Percentiles rank a stretch among this genome's conserved stretches.
These are phyloP conservation scores for Rhexocercosporidium sp. DNA, from an alignment of 2,329 filamentous ascomycete genomes.

Conservation along the genomic window DNA sequence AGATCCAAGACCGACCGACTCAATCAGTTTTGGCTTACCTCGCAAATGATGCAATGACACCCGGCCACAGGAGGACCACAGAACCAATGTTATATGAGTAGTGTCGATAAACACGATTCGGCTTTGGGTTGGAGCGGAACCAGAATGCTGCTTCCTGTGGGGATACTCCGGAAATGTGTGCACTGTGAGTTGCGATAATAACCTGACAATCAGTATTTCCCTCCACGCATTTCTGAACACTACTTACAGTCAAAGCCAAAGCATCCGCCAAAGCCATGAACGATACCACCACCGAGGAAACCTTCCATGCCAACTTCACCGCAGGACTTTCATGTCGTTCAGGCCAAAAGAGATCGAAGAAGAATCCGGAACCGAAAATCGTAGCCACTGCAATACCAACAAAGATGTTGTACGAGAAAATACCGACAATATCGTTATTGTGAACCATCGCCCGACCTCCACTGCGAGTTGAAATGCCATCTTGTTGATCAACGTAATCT, in stretches of 20 bases:
- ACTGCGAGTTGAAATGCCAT: constrained; percentile 48
- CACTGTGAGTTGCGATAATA: constrained; percentile 53
- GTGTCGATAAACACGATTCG: constrained; percentile 50
- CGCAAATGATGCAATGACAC: constrained; percentile 53
- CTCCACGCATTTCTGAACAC: neutral
- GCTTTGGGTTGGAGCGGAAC: constrained; percentile 43
- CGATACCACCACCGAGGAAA: constrained; percentile 54
- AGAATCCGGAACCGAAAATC: constrained; percentile 63
- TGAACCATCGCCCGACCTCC: constrained; percentile 48
- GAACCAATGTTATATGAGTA: constrained; percentile 56
- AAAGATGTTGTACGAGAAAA: constrained; percentile 63
- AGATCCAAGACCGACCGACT: neutral
- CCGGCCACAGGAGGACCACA: constrained; percentile 58
- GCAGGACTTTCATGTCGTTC: constrained; percentile 54
- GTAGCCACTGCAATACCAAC: constrained; percentile 61
- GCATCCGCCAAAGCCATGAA: constrained; percentile 53
- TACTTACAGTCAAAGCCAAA: constrained; percentile 51
- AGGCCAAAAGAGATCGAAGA: constrained; percentile 67
- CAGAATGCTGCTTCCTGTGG: constrained; percentile 38
- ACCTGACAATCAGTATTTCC: constrained; percentile 34
- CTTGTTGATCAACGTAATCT: constrained; percentile 62
- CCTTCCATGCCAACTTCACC: constrained; percentile 59
- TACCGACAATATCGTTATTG: constrained; percentile 61
- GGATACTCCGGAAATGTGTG: constrained; percentile 49
- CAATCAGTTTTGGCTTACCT: constrained; percentile 44